These are phyloP conservation scores for Phytomonas sp. DNA, from an alignment of 208 protist genomes.

Conservation along the genomic window DNA sequence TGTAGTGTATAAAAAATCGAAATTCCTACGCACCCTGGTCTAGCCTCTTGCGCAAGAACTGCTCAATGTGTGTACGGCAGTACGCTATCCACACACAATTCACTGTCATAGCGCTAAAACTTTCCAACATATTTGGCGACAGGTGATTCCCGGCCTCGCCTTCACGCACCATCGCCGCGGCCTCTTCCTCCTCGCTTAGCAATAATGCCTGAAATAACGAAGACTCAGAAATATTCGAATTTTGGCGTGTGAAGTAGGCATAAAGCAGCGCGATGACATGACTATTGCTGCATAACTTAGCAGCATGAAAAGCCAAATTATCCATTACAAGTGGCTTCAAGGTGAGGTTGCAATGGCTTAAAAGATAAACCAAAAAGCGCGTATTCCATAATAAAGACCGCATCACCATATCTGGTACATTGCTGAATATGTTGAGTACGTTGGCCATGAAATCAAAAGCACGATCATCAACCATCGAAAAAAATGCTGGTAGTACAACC, in stretches of 20 bases:
- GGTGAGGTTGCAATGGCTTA: constrained; percentile 10
- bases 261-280: constrained; percentile 31
- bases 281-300: constrained; percentile 35
- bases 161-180: too few species aligned
- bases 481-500: constrained; percentile 33
- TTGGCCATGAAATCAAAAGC: constrained; percentile 36
- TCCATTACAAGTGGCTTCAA: constrained; percentile 12
- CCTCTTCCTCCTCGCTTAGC: neutral
- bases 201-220: neutral
- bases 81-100: constrained; percentile 71
- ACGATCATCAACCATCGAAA: constrained; percentile 25
- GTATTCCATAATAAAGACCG: constrained; percentile 46
- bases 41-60: constrained; percentile 26
- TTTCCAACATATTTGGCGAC: too few species aligned
- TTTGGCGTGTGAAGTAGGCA: constrained; percentile 8
- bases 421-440: constrained; percentile 16
- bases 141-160: too few species aligned
- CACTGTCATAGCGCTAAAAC: constrained; percentile 24
- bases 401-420: constrained; percentile 11
- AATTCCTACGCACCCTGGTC: constrained; percentile 12
- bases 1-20: constrained; percentile 2
- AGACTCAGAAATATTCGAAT: neutral
- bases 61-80: constrained; percentile 43
- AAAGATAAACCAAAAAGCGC: constrained; percentile 28
- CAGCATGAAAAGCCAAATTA: constrained; percentile 17